Percentiles rank a stretch among this genome's conserved stretches.
Conservation (phyloP, 2,329 filamentous ascomycete species). For the Talaromyces sp. region DNA sequence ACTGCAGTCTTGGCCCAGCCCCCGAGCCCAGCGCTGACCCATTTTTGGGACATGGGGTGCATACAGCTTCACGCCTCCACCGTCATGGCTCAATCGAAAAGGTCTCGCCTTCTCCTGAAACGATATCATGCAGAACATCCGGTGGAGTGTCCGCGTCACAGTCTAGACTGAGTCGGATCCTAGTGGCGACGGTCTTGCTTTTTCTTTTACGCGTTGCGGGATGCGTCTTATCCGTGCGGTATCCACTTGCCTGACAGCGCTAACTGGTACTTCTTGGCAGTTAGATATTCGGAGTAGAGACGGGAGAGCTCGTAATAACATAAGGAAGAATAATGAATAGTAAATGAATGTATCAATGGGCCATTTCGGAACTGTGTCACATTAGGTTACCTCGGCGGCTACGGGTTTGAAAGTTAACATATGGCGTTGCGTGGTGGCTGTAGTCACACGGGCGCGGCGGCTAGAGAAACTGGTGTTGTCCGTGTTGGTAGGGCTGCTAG, state of each 20-base stretch:
- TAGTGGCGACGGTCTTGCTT: neutral
- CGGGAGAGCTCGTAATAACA: too few relatives aligned
- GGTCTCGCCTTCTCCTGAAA: neutral
- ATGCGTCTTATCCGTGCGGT: neutral
- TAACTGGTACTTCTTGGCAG: neutral
- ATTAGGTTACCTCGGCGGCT: too few relatives aligned
- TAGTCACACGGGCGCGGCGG: neutral
- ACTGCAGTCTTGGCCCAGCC: conserved; percentile 1
- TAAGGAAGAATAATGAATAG: too few relatives aligned
- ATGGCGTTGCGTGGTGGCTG: neutral
- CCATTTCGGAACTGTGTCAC: too few relatives aligned
- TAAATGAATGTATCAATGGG: too few relatives aligned
- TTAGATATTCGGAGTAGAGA: too few relatives aligned
- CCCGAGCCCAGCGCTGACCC: too few relatives aligned
- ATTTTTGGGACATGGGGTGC: conserved; percentile 8
- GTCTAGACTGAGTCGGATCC: neutral
- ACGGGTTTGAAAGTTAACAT: neutral
- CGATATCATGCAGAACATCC: neutral
- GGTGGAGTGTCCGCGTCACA: conserved; percentile 1
- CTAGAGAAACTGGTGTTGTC: neutral
- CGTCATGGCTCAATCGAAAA: neutral
- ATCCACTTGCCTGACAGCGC: neutral
- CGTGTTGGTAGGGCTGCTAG: conserved; percentile 1
- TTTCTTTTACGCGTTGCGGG: neutral
- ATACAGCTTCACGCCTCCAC: neutral